These are phyloP conservation scores for Coccinonectria pachysandricola DNA, from an alignment of 2,329 filamentous ascomycete species.

Conservation along the genomic window DNA sequence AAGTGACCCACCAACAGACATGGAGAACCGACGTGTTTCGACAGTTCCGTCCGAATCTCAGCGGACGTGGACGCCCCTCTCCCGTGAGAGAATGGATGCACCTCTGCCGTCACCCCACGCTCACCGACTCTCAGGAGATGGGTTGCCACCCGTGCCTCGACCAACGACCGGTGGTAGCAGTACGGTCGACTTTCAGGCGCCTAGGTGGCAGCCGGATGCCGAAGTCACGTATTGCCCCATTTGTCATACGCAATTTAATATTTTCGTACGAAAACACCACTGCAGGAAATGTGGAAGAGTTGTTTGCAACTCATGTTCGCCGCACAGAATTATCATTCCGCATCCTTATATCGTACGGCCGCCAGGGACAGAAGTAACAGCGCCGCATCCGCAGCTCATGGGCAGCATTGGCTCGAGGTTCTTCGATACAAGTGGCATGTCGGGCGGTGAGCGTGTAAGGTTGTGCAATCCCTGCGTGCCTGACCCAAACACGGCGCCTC, in stretches of 20 bases:
- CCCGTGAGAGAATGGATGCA: conserved; percentile 19
- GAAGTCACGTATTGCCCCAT: conserved; percentile 80
- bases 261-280: conserved; percentile 85
- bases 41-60: too few species aligned
- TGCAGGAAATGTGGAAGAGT: conserved; percentile 91
- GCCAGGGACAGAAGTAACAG: conserved; percentile 37
- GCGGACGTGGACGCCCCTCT: conserved; percentile 10
- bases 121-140: conserved; percentile 4
- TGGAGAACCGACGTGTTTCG: too few species aligned
- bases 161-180: too few species aligned
- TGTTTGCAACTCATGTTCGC: conserved; percentile 82
- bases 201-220: conserved; percentile 79
- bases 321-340: conserved; percentile 89
- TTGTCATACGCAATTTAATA: conserved; percentile 67
- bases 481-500: conserved; percentile 49
- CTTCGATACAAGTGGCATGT: conserved; percentile 34
- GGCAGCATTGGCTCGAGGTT: conserved; percentile 30
- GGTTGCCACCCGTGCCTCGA: conserved; percentile 12
- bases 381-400: conserved; percentile 26
- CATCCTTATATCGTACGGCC: conserved; percentile 85
- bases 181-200: too few species aligned
- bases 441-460: conserved; percentile 47
- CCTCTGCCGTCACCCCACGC: conserved; percentile 12
- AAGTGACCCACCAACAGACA: too few species aligned
- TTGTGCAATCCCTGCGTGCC: conserved; percentile 54